A percentile compares a stretch with the other conserved stretches of the same genome.
Conservation (phyloP, 352 stramenopile species). For the Halophytophthora batemanensis region DNA sequence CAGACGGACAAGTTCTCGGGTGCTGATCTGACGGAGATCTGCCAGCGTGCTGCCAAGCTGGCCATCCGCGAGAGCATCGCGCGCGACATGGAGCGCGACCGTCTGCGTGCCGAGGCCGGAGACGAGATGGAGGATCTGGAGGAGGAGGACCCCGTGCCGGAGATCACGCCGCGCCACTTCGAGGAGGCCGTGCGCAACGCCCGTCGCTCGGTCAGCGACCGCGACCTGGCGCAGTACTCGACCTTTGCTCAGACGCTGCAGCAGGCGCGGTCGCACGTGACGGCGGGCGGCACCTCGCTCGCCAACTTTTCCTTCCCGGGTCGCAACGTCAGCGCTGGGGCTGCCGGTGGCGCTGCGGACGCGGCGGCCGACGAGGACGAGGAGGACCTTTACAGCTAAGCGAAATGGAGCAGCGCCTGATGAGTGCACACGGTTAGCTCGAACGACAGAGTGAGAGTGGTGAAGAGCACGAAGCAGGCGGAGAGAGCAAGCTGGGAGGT, state of each 20-base stretch:
- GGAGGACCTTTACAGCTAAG: slow-evolving; percentile 98
- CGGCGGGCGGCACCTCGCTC: slow-evolving; percentile 87
- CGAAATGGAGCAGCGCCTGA: slow-evolving; percentile 7
- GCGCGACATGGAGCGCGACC: slow-evolving; percentile 97
- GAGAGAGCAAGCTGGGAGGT: too few species aligned
- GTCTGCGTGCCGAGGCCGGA: slow-evolving; percentile 90
- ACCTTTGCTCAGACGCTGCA: slow-evolving; percentile 91
- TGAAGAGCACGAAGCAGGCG: too few species aligned
- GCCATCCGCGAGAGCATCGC: slow-evolving; percentile 99
- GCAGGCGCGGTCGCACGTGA: slow-evolving; percentile 95
- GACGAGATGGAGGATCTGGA: slow-evolving; percentile 90
- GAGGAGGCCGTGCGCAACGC: slow-evolving; percentile 97
- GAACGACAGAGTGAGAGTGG: slow-evolving; percentile 1
- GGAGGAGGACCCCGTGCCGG: slow-evolving; percentile 95
- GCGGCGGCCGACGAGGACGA: slow-evolving; percentile 95
- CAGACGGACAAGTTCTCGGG: slow-evolving; percentile 99
- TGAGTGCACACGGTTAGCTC: not conserved
- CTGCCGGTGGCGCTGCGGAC: slow-evolving; percentile 42
- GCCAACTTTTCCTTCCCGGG: slow-evolving; percentile 96
- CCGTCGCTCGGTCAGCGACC: slow-evolving; percentile 96
- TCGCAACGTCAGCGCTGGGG: slow-evolving; percentile 48
- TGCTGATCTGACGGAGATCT: slow-evolving; percentile 99
- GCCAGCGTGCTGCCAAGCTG: slow-evolving; percentile 98
- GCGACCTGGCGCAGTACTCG: slow-evolving; percentile 93
- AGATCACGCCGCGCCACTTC: slow-evolving; percentile 95